These are phyloP conservation scores for Pseudoscleropodium purum DNA, from an alignment of 225 moss, liverwort and hornwort genomes.

Conservation along the genomic window DNA sequence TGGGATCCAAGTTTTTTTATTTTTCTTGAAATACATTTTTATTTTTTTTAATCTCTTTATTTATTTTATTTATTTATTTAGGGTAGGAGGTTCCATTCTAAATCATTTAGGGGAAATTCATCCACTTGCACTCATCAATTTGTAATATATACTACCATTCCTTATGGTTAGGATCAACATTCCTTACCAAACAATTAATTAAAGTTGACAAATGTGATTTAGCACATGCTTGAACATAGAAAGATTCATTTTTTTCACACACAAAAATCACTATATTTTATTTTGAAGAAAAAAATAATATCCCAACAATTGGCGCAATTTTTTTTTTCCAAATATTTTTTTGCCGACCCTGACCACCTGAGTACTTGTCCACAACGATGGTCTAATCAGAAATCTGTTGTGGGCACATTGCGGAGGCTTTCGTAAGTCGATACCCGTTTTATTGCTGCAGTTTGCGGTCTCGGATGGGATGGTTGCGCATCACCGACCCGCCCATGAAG, in stretches of 20 bases:
- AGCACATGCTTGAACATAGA: neutral
- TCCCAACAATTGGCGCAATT: no score
- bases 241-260: neutral
- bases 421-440: neutral
- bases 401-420: neutral
- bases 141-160: no score
- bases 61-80: no score
- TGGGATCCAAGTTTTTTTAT: neutral
- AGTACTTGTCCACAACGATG: neutral
- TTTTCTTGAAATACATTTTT: neutral
- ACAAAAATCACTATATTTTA: neutral
- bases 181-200: neutral
- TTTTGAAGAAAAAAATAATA: neutral
- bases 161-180: rapidly evolving
- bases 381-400: no score
- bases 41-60: no score
- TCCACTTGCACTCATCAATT: no score
- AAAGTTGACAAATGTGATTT: neutral
- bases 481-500: neutral
- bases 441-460: neutral
- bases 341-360: neutral
- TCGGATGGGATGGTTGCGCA: neutral
- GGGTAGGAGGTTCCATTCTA: neutral
- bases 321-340: neutral
- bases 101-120: neutral